Conservation (phyloP, 2,329 filamentous ascomycete species). For the Fusarium oligoseptatum region DNA sequence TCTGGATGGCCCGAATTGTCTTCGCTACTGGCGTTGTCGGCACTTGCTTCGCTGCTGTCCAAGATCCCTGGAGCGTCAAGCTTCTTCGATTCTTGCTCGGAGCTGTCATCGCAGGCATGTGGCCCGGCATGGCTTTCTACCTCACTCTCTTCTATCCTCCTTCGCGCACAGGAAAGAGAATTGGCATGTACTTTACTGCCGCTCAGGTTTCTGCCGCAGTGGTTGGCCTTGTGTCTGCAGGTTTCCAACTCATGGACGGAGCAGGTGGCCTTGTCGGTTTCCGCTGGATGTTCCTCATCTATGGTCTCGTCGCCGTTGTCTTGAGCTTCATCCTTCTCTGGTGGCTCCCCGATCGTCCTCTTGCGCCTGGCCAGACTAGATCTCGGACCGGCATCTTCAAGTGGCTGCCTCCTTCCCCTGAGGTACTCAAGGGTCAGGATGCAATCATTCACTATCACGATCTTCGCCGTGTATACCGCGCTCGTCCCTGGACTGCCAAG, state of each 20-base stretch:
- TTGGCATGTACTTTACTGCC: conserved; percentile 91
- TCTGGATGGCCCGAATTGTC: conserved; percentile 94
- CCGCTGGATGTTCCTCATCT: conserved; percentile 93
- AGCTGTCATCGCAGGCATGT: conserved; percentile 91
- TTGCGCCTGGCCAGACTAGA: conserved; percentile 75
- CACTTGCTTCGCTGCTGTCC: conserved; percentile 84
- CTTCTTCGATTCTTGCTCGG: conserved; percentile 88
- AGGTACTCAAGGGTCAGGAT: conserved; percentile 82
- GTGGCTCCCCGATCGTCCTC: conserved; percentile 90
- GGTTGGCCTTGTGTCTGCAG: conserved; percentile 89
- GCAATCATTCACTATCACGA: conserved; percentile 87
- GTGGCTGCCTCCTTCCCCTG: conserved; percentile 77
- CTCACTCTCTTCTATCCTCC: conserved; percentile 93
- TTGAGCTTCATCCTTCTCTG: conserved; percentile 82
- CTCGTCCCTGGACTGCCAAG: conserved; percentile 77
- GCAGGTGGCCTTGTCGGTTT: conserved; percentile 81
- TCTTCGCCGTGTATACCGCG: conserved; percentile 83
- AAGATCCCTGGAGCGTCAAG: conserved; percentile 87
- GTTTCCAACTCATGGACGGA: conserved; percentile 93
- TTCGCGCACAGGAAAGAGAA: conserved; percentile 86
- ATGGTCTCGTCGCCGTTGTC: conserved; percentile 80
- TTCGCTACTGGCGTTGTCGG: conserved; percentile 89
- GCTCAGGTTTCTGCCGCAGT: conserved; percentile 90
- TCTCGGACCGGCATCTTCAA: conserved; percentile 65
- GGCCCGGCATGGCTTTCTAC: conserved; percentile 96